Base-by-base conservation (phyloP, 345 rosid genomes). In the Litchi chinensis region DNA sequence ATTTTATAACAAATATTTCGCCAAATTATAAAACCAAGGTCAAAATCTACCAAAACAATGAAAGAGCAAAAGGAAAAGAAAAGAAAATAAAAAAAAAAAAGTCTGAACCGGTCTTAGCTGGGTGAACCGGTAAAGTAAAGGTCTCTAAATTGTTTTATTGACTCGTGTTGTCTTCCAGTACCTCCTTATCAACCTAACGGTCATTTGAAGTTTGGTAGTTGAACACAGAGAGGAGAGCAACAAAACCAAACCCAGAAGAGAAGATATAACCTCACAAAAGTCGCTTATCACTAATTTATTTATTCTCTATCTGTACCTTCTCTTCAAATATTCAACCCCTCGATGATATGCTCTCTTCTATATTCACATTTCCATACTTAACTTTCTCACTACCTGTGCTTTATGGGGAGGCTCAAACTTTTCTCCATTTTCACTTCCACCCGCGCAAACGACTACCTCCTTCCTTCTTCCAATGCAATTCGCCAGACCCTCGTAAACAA, bases 191-290 rank as follows among this genome's bases (percentile, higher is more conserved):
- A 71, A 90, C 91, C 91, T 84, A 88, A 88, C 93, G 82, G 90
- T 85, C 91, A 64, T 79, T 80, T 82, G 88, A 77, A 75, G 86
- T 82, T 78, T 77, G 89, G 87, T 90, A 46, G 93, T 79, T 88
- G 91, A 82, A 77, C 44, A 22, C 19, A 15, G 40, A 40, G 74
- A 66, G 43, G 71, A 59, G 63, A n/a, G 62, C 28, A 68, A 56
- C 21, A 68, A 64, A 74, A n/a, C 10, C 16, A 59, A 46, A 60
- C 32, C 15, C 37, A 10, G 26, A 76, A 21, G 8, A 46, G n/a
- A 69, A 62, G 32, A 22, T 62, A 11, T 10, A n/a, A 62, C 65
- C 28, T 15, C 65, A 10, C 26, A 21, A 22, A 60, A 21, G 65
- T 19, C 24, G 5, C 1, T 19, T 2, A 16, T 21, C 3, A 22